phyloP scores from a whole-genome alignment of 2,329 filamentous ascomycete species.

The Westerdykella ornata region DNA sequence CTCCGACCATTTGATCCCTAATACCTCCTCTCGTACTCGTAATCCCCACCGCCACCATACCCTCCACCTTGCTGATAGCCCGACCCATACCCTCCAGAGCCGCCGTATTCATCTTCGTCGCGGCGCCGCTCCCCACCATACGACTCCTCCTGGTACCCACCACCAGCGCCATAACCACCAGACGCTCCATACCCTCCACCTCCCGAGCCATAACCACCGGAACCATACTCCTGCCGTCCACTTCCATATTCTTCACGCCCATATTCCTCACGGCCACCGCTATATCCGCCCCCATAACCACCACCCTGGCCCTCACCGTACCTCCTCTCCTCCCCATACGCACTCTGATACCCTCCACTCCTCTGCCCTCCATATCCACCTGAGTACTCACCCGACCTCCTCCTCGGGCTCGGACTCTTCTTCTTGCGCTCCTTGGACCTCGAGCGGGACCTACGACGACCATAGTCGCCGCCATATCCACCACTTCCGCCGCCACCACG shows the following conservation, averaged over 20 bases:
- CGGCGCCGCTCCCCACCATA: conserved; percentile 3
- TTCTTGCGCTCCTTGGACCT: conserved; percentile 12
- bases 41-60: conserved; percentile 14
- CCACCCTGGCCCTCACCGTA: conserved; percentile 15
- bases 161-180: conserved; percentile 8
- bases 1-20: conserved; percentile 3
- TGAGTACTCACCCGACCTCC: conserved; percentile 16
- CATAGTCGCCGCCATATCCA: conserved; percentile 4
- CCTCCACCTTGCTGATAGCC: conserved; percentile 12
- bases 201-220: not conserved
- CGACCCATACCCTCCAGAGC: conserved; percentile 9
- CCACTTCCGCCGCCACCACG: conserved; percentile 16
- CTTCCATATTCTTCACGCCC: conserved; percentile 8
- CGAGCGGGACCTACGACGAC: not conserved
- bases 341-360: conserved; percentile 4
- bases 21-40: conserved; percentile 17
- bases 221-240: conserved; percentile 8
- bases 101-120: conserved; percentile 12
- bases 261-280: conserved; percentile 1
- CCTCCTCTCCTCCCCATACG: conserved; percentile 20
- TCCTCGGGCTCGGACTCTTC: conserved; percentile 17
- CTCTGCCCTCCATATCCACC: not conserved
- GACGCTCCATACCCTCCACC: conserved; percentile 7
- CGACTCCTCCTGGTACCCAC: conserved; percentile 10
- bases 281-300: not conserved